Base-by-base conservation (phyloP, 805 yeast genomes). In the Metschnikowia sp. region DNA sequence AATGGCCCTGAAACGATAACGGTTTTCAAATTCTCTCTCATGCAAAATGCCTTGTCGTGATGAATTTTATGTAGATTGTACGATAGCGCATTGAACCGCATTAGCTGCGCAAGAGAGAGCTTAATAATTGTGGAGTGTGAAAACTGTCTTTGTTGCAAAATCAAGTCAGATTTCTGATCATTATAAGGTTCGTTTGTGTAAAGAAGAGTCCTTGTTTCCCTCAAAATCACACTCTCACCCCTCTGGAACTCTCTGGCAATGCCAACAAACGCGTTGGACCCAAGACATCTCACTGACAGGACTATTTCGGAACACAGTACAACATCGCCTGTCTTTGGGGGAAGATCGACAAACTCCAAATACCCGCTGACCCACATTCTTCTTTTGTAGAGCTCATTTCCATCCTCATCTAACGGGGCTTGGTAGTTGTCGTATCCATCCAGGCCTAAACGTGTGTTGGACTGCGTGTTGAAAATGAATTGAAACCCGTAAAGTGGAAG, bases 371-470 rank as follows among this genome's bases (percentile, higher is more conserved):
- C 82, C 97, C 97, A 90, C 79, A 91, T 75, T 22, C 97, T 70
- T 50, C 92, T 66, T 31, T 63, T 66, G 56, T 76, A 85, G 18
- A 66, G 65, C 37, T 45, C 47, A 30, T 62, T 55, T 22, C 40
- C 32, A 42, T 49, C 38, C 10, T 50, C 50, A 3, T 53, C 48
- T 0, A 64, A 57, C 0, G 95, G 96, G 0, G 90, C 81, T 59
- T 86, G 94, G 55, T 85, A 80, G 39, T 82, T 74, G 53, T 86
- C 95, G 64, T 88, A 90, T 1, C 97, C 96, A 63, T 90, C 97
- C 1, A 55, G 40, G 2, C 85, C 83, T 15, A 88, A 60, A 3
- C 65, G 64, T 0, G 53, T 40, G 33, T 78, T 72, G 4, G 69
- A 56, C 22, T 88, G 90, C 56, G 84, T 86, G 63, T 82, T 82